A percentile compares a stretch with the other conserved stretches of the same genome.
These are phyloP conservation scores for Colletotrichum spinosum DNA, from an alignment of 2,329 filamentous ascomycete species.

Conservation along the genomic window DNA sequence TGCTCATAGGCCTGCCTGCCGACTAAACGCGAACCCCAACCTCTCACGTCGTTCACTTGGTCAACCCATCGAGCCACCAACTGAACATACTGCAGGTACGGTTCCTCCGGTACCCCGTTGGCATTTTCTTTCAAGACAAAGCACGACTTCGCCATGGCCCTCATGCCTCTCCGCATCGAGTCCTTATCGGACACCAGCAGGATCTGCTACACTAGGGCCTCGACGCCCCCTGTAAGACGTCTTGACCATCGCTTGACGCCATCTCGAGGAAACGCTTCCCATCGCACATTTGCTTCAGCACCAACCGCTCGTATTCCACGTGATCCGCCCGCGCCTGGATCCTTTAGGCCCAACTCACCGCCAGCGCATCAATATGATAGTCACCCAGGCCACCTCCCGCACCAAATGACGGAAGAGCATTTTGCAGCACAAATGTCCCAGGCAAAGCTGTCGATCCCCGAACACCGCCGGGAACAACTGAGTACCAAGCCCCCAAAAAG, in stretches of 20 bases:
- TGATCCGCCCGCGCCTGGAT: slow-evolving; percentile 2
- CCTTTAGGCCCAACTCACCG: background rate
- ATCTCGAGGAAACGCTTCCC: slow-evolving; percentile 8
- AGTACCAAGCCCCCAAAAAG: background rate
- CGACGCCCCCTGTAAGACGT: background rate
- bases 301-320: background rate
- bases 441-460: background rate
- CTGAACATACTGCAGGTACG: background rate
- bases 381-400: background rate
- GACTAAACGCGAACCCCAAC: background rate
- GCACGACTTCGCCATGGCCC: slow-evolving; percentile 12
- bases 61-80: background rate
- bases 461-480: background rate
- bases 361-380: background rate
- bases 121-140: background rate
- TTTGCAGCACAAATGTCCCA: background rate
- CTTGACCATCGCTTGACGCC: background rate
- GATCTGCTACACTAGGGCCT: background rate
- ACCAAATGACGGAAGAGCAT: background rate
- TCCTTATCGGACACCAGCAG: background rate
- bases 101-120: background rate
- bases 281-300: slow-evolving; percentile 4
- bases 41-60: background rate
- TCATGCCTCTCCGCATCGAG: slow-evolving; percentile 2
- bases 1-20: background rate